phyloP scores from a whole-genome alignment of 2,329 filamentous ascomycete species.

The Clarireedia monteithiana region DNA sequence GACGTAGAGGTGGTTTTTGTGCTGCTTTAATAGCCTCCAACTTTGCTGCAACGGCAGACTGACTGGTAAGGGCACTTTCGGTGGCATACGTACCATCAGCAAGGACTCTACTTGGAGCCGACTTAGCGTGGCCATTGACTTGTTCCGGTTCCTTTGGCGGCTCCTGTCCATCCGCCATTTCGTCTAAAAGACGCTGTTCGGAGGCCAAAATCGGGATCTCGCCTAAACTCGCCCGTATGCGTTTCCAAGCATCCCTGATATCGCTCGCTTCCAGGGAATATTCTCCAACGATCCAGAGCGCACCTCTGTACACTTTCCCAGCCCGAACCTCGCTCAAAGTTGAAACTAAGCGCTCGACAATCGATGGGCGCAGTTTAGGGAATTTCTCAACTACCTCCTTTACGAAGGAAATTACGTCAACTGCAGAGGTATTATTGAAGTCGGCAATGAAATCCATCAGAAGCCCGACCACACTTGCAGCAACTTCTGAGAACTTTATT shows the following conservation, averaged over 20 bases:
- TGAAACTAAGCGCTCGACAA: constrained; percentile 80
- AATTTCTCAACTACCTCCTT: constrained; percentile 99
- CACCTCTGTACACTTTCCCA: constrained; percentile 94
- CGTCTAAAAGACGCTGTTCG: constrained; percentile 84
- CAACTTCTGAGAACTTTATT: constrained; percentile 98
- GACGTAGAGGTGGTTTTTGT: constrained; percentile 88
- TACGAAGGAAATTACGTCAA: constrained; percentile 97
- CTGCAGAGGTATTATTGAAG: constrained; percentile 93
- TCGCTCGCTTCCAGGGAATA: constrained; percentile 92
- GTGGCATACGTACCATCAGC: constrained; percentile 97
- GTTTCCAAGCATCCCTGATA: constrained; percentile 94
- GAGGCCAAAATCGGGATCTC: constrained; percentile 96
- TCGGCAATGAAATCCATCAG: constrained; percentile 99
- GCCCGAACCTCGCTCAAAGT: constrained; percentile 90
- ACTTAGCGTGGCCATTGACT: constrained; percentile 72
- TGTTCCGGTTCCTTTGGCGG: constrained; percentile 54
- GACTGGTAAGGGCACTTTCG: constrained; percentile 89
- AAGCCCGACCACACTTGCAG: constrained; percentile 89
- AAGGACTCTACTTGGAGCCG: constrained; percentile 79
- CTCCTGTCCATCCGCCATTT: constrained; percentile 63
- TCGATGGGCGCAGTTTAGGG: constrained; percentile 77
- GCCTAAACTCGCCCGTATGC: constrained; percentile 85
- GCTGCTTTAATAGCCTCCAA: constrained; percentile 95
- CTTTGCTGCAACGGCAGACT: constrained; percentile 81
- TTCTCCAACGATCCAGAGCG: constrained; percentile 96